Base-by-base conservation (phyloP, 441 rosid genomes). In the Croton setiger region DNA sequence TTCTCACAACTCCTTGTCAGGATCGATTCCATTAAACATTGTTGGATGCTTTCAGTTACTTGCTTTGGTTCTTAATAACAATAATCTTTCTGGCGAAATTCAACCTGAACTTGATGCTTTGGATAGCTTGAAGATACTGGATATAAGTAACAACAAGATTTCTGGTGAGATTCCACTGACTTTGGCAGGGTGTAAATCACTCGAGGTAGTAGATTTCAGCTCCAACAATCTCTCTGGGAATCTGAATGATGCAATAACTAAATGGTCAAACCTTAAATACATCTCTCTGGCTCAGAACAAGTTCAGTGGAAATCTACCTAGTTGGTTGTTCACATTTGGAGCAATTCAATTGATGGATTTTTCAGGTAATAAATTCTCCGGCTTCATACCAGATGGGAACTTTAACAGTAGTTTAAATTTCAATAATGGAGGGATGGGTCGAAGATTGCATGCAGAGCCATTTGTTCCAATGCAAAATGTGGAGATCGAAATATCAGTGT, bases 51-150 rank as follows among this genome's bases (percentile, higher is more conserved):
- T 91, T 74, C 98, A 93, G 86, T 72, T 91, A 31, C 88, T 91
- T 45, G 91, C 91, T 54, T 59, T 93, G 69, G 75, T 89, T 12
- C 84, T 91, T 47, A 81, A 78, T 56, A 86, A 86, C 80, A 93
- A 93, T 78, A 88, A 89, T 72, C 89, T 91, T 59, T 82, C 90
- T 0, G 94, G 98, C 1, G 88, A 88, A 79, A 87, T 93, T 61
- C 94, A 91, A 65, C 97, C 94, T 0, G 97, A 93, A 80, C 90
- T 91, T 45, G 98, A 93, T 71, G 98, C 96, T 1, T 73, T 91
- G 72, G 88, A 89, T 72, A 83, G 98, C 82, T 69, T 93, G 64
- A 86, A 86, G 82, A 87, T 93, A 75, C 74, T 93, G 21, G 96
- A 91, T 68, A 80, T 91, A 64, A 87, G 97, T 83, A 88, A 81